phyloP scores from a whole-genome alignment of 2,329 filamentous ascomycete species.

The Talaromyces sp. region DNA sequence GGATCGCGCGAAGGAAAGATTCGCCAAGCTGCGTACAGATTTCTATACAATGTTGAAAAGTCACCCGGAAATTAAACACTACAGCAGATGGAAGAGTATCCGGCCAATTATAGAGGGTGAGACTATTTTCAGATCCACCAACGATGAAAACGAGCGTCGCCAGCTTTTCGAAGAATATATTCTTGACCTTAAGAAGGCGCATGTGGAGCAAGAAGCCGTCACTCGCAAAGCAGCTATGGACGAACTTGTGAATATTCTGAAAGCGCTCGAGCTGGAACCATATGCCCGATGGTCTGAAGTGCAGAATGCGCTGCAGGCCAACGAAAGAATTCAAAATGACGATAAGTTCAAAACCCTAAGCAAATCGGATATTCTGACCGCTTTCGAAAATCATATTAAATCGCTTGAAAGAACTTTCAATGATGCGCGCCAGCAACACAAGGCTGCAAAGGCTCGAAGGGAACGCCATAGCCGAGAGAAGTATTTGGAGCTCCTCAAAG shows the following conservation, averaged over 20 bases:
- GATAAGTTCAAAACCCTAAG: constrained; percentile 81
- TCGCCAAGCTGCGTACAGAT: constrained; percentile 86
- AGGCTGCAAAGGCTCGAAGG: constrained; percentile 71
- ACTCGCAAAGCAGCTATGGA: constrained; percentile 78
- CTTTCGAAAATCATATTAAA: constrained; percentile 95
- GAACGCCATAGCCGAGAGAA: constrained; percentile 84
- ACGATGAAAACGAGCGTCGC: constrained; percentile 79
- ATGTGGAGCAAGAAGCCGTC: constrained; percentile 70
- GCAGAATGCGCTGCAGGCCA: constrained; percentile 73
- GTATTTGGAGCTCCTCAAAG: constrained; percentile 70
- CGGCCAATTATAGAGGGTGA: constrained; percentile 91
- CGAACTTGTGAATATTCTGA: constrained; percentile 73
- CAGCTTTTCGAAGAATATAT: constrained; percentile 94
- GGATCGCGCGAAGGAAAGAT: constrained; percentile 86
- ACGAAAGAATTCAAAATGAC: constrained; percentile 72
- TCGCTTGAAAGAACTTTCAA: constrained; percentile 86
- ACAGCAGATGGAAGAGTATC: constrained; percentile 95
- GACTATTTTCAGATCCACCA: constrained; percentile 89
- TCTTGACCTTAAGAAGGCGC: constrained; percentile 72
- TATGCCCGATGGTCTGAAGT: constrained; percentile 95
- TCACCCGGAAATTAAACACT: constrained; percentile 95
- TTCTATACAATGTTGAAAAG: constrained; percentile 95
- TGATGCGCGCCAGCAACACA: constrained; percentile 82
- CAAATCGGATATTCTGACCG: constrained; percentile 84
- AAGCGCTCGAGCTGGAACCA: constrained; percentile 77